Base-by-base conservation (phyloP, 2,329 filamentous ascomycete species). In the Xylariaceae sp. region DNA sequence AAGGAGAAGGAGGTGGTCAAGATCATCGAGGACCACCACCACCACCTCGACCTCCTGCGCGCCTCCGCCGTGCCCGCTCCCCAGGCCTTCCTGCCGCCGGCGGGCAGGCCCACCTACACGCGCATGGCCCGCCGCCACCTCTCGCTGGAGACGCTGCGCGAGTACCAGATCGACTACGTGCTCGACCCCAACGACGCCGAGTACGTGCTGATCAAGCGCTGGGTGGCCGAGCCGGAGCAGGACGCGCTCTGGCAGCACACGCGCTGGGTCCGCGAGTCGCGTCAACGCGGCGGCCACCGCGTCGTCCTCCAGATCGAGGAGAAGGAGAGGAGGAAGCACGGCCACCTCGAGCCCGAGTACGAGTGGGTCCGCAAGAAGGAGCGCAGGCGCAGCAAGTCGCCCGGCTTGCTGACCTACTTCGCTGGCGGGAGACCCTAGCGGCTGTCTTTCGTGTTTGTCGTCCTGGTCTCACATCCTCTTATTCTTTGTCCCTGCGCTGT, bases 191-290 rank as follows among this genome's bases (percentile, higher is more conserved):
- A 77, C 67, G 79, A 88, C 49, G 70, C 75, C 13, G 76, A 82
- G 29, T 88, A 76, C 46, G 65, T 88, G 35, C 58, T 89, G 38
- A 82, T 88, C 60, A 83, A 82, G 58, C 69, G 77, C 36, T 84
- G 76, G 75, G 76, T 88, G 32, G 72, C 75, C 4, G 77, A 86
- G 46, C 72, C 74, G 40, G 74, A 86, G 52, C 83, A 86, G 50
- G 73, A 85, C 38, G 64, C 76, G 36, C 70, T 87, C 31, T 89
- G 83, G 70, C 70, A 75, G 27, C 81, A 88, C 58, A 86, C 83
- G 3, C 69, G 68, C 40, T 62, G 69, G 27, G 55, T 85, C 42
- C 77, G 78, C n/a, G 72, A 77, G 49, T 68, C 65, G 52, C 63
- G 67, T 5, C 27, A 29, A 10, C 27, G 27, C 10, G 11, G 9